Evolutionary conservation across 768 basidiomycete species (phyloP).

Genomic region (Termitomyces sp.): DNA sequence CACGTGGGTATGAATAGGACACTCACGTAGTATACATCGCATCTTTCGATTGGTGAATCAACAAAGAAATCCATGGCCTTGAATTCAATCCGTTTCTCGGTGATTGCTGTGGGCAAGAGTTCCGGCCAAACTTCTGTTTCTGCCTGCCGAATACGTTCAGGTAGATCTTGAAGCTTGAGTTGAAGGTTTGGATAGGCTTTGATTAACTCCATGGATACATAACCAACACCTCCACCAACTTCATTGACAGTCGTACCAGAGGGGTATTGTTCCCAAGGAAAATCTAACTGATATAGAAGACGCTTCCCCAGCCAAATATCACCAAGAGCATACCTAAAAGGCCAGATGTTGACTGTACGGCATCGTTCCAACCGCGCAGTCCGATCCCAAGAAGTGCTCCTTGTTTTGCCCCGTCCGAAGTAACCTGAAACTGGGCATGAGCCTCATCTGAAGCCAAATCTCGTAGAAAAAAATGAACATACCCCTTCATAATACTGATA

Average conservation of each 20-base stretch:
- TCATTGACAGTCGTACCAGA: conserved; percentile 30
- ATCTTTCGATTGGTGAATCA: conserved; percentile 29
- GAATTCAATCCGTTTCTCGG: conserved; percentile 31
- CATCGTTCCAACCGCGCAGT: conserved; percentile 28
- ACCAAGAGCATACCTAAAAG: conserved; percentile 16
- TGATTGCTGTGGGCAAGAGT: conserved; percentile 30
- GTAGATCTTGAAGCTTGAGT: conserved; percentile 34
- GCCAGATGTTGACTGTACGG: conserved; percentile 14
- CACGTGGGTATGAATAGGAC: background rate
- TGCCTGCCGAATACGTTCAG: conserved; percentile 27
- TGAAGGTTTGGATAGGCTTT: conserved; percentile 30
- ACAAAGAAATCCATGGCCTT: conserved; percentile 35
- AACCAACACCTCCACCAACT: conserved; percentile 36
- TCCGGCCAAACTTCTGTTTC: conserved; percentile 28
- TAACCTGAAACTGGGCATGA: background rate
- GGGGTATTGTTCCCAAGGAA: conserved; percentile 30
- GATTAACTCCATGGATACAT: conserved; percentile 27
- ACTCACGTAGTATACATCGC: conserved; percentile 38
- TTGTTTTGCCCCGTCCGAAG: conserved; percentile 12
- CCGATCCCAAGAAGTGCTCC: conserved; percentile 25
- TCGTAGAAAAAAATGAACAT: background rate
- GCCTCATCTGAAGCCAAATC: background rate
- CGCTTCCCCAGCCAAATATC: background rate
- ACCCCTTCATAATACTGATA: conserved; percentile 11
- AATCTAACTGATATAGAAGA: conserved; percentile 19